These are phyloP conservation scores for Cymbidium sinense DNA, from an alignment of 106 monocot genomes.

Conservation along the genomic window DNA sequence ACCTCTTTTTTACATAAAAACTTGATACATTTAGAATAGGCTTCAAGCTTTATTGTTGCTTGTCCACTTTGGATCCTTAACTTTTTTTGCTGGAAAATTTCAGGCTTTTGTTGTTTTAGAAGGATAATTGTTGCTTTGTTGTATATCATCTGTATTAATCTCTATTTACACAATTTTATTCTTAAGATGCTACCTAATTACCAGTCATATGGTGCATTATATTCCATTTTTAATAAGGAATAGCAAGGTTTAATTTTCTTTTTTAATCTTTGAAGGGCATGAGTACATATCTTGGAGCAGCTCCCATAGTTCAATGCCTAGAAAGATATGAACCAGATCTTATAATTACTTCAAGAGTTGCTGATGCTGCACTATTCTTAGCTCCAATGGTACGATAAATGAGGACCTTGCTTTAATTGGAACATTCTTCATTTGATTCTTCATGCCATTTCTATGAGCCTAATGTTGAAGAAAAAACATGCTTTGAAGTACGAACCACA, in stretches of 20 bases:
- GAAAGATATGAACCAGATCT: slow-evolving; percentile 82
- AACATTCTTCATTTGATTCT: not conserved
- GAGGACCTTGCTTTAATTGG: not conserved
- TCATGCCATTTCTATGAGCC: not conserved
- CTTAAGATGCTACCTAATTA: not conserved
- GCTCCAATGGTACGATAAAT: slow-evolving; percentile 79
- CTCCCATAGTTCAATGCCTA: slow-evolving; percentile 85
- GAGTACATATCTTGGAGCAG: slow-evolving; percentile 90
- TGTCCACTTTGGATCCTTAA: not conserved
- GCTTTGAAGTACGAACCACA: not conserved
- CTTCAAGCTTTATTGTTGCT: not conserved
- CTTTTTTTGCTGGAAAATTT: not conserved
- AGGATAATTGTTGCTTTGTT: not conserved
- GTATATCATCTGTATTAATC: not conserved
- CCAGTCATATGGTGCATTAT: not conserved
- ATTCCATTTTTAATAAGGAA: not conserved
- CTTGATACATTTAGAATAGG: not conserved
- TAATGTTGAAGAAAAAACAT: not conserved
- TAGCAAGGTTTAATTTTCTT: slow-evolving; percentile 5
- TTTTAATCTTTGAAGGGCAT: slow-evolving; percentile 41
- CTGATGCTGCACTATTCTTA: slow-evolving; percentile 94
- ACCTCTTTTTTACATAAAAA: not conserved
- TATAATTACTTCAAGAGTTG: slow-evolving; percentile 83
- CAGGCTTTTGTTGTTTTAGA: not conserved
- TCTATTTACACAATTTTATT: not conserved